Evolutionary conservation across 1,139 yeast species (phyloP).

Genomic region (Tardiomyces digboiensis): DNA sequence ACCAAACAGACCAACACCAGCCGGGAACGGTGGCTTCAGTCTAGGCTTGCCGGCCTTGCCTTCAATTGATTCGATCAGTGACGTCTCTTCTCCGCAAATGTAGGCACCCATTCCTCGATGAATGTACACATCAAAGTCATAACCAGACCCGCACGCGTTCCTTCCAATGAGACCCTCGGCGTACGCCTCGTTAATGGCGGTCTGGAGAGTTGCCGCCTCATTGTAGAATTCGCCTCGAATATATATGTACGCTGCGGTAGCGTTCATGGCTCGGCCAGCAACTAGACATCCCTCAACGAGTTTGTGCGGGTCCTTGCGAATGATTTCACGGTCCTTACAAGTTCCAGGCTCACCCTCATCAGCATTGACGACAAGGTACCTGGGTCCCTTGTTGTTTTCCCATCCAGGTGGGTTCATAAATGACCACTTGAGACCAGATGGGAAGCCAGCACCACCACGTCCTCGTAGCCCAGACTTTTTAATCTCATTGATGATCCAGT

Average conservation of each 20-base stretch:
- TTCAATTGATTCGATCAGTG: slow-evolving; percentile 76
- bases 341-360: slow-evolving; percentile 96
- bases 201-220: slow-evolving; percentile 62
- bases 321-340: slow-evolving; percentile 83
- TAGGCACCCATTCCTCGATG: slow-evolving; percentile 94
- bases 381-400: slow-evolving; percentile 81
- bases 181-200: slow-evolving; percentile 81
- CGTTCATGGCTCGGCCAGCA: slow-evolving; percentile 88
- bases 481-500: slow-evolving; percentile 82
- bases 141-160: slow-evolving; percentile 82
- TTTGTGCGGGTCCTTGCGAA: slow-evolving; percentile 85
- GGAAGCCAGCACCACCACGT: slow-evolving; percentile 92
- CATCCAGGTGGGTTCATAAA: slow-evolving; percentile 94
- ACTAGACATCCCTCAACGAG: slow-evolving; percentile 80
- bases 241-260: slow-evolving; percentile 84
- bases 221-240: slow-evolving; percentile 84
- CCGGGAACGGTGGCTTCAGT: slow-evolving; percentile 90
- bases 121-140: slow-evolving; percentile 68
- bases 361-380: slow-evolving; percentile 81
- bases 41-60: slow-evolving; percentile 93
- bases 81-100: slow-evolving; percentile 87
- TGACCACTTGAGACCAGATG: slow-evolving; percentile 85
- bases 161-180: slow-evolving; percentile 70
- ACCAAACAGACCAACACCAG: slow-evolving; percentile 85
- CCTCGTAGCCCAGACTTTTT: slow-evolving; percentile 81